Evolutionary conservation across 2,329 filamentous ascomycete species (phyloP), one percentile per base, ranked within the genome.

Genomic region (Fusarium sp.): DNA sequence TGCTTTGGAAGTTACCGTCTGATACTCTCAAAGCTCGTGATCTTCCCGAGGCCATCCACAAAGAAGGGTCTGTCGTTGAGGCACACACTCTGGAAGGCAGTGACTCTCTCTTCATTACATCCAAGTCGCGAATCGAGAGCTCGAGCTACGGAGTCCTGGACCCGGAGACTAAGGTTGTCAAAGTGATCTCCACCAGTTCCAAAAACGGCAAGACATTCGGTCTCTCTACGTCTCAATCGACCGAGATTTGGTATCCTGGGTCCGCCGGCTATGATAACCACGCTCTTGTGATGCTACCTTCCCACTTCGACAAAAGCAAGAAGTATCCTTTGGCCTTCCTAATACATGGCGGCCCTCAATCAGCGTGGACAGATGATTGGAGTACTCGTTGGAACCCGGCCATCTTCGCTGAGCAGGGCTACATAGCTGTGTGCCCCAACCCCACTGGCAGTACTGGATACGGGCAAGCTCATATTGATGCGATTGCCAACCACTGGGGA

Each of bases 321-420:
- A 94, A 90, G 73, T 97, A 96, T 78, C 94, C 94, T 0, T 85
- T 97, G 9, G 90, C 92, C 5, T 92, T 95, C 79, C 84, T 95
- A 47, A 93, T 97, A 71, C 94, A 97, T 78, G 94, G 94, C 62
- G 94, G 94, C 1, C 94, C 94, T 0, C 93, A 96, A 80, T 90
- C 91, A 28, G 90, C 93, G 1, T 96, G 93, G 92, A 84, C 82
- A 38, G 92, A 96, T 78, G 85, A 87, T 35, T 97, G 94, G 93
- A 92, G 89, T 80, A 94, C 92, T 6, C 87, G 94, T 24, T 97
- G 94, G 94, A 97, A 97, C 80, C 92, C 93, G 4, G 93, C 93
- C 68, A 88, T 96, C 15, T 97, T 94, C 79, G 94, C 94, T 7
- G 94, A 97, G 81, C 93, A 96, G 83, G 94, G 94, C 51, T 97